These are phyloP conservation scores for Sorghum bicolor DNA, from an alignment of 176 grass and related monocot species.

Conservation along the genomic window Sorghum_bicolor_NCBIv3 NC_012877.2:51349501-51350000, in stretches of 20 bases:
- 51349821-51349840: neutral
- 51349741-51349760: neutral
- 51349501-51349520: constrained; percentile 77
- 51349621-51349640: too few relatives aligned
- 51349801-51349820: neutral
- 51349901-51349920: neutral
- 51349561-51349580: neutral
- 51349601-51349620: neutral
- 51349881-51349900: neutral
- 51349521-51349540: neutral
- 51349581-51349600: neutral
- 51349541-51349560: neutral
- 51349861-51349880: neutral
- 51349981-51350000: neutral
- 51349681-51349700: neutral
- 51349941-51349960: neutral
- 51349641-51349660: neutral
- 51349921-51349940: neutral
- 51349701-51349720: neutral
- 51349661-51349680: neutral
- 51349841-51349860: neutral
- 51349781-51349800: neutral
- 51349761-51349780: neutral
- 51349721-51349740: neutral
- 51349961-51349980: too few relatives aligned